Evolutionary conservation across 352 stramenopile genomes (phyloP), one percentile per base, ranked within the genome.

Genomic region (Globisporangium splendens): DNA sequence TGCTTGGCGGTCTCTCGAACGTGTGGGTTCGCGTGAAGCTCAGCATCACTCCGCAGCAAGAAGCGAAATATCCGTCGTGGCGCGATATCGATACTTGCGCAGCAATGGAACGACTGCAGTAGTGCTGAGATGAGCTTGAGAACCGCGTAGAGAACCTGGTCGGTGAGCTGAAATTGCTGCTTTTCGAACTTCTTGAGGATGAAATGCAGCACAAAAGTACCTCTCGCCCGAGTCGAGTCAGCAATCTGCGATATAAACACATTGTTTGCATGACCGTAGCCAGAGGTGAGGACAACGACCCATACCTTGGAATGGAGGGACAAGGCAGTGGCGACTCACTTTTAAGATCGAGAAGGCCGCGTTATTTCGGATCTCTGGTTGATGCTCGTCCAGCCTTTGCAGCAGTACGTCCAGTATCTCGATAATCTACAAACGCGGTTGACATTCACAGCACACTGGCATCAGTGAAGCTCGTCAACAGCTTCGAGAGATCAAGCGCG

Each of bases 51-150:
- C 10, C 28, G 33, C 5, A 69, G n/a, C 13, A 86, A 48, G 8
- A 79, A 71, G 15, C 38, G 65, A 15, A 83, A 47, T 24, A 86
- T 64, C 0, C 72, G 65, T 46, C 68, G 69, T 13, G 54, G 61
- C 1, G 73, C 62, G n/a, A 80, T 77, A 43, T 82, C 72, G 43
- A 82, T 68, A 46, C 43, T 70, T 53, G 73, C 69, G 38, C 73
- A 83, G 56, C 76, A 83, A 46, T 83, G 76, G 56, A 76, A 78
- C 0, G 66, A 69, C 18, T 63, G 47, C 4, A 83, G 24, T 20
- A 83, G 43, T 11, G 69, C 68, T 13, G 73, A 54, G 12, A 79
- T 55, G 13, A 83, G 56, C 52, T 86, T 83, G 53, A 81, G 55
- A 0, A 82, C 14, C 0, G 71, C 68, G 22, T 77, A 54, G 8